phyloP scores from a whole-genome alignment of 2,329 filamentous ascomycete species.

The Aspergillus calidoustus region DNA sequence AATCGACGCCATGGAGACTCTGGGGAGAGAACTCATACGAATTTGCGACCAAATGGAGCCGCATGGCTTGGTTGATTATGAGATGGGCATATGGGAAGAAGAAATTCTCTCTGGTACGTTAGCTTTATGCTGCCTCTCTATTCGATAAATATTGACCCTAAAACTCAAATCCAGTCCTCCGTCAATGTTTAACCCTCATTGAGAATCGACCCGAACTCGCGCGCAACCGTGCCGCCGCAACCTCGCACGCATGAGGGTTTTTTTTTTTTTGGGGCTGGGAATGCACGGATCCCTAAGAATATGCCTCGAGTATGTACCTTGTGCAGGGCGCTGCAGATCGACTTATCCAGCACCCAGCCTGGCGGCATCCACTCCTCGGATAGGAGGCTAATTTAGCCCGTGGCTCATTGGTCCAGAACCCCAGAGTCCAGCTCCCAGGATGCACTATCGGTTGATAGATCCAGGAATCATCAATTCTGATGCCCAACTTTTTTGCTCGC shows the following conservation, averaged over 20 bases:
- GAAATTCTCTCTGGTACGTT: conserved; percentile 80
- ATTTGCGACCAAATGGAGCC: conserved; percentile 86
- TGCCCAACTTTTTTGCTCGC: conserved; percentile 1
- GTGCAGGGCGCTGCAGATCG: background rate
- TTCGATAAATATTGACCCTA: conserved; percentile 1
- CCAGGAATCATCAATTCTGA: conserved; percentile 6
- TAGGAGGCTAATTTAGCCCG: conserved; percentile 21
- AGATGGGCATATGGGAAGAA: conserved; percentile 96
- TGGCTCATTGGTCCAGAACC: conserved; percentile 3
- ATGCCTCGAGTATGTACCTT: background rate
- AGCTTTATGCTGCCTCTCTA: background rate
- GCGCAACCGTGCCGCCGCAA: conserved; percentile 26
- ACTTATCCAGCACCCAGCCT: conserved; percentile 1
- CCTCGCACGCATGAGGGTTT: conserved; percentile 31
- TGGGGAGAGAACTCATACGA: conserved; percentile 80
- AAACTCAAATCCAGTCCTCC: conserved; percentile 48
- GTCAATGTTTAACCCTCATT: conserved; percentile 58
- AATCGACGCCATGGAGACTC: conserved; percentile 70
- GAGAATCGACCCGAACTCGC: conserved; percentile 42
- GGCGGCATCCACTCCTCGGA: conserved; percentile 14
- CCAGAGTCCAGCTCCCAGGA: conserved; percentile 6
- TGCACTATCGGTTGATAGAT: conserved; percentile 25
- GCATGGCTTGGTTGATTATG: conserved; percentile 94
- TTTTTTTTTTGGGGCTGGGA: background rate
- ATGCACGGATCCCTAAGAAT: conserved; percentile 3